Evolutionary conservation across 805 yeast genomes (phyloP), one percentile per base, ranked within the genome.

Genomic region (Brettanomyces naardenensis): DNA sequence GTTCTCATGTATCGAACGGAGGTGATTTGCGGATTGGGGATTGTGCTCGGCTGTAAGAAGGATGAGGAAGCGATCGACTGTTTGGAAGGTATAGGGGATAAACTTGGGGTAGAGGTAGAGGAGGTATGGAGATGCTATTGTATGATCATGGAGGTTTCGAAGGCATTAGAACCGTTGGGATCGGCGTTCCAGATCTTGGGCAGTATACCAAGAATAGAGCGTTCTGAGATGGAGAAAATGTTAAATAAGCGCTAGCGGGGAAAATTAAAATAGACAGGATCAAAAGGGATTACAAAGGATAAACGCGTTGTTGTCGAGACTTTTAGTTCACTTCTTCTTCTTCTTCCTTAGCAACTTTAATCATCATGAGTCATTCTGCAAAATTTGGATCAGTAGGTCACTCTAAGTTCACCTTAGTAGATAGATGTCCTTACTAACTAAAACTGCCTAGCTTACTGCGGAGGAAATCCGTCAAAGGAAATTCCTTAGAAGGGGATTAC

Each of bases 401-500:
- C 21, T 33, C 20, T 34, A 23, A 31, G 10, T 21, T 4, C 15
- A 22, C 20, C 21, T 19, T n/a, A n/a, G n/a, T n/a, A n/a, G 23
- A 4, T 19, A 21, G 14, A 28, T 15, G 19, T 11, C 23, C 31
- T 15, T 30, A 30, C 19, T 30, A 30, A 30, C 33, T 15, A 6
- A 18, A 19, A n/a, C 15, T 28, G 10, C 19, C 6, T 11, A 30
- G 33, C 40, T 53, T 9, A 50, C 61, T 34, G 56, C 62, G 13
- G 62, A 59, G 38, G 58, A 56, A 39, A 56, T 59, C 35, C 54
- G 62, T 18, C 60, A 54, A 41, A 62, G 70, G 34, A 71, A 71
- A 53, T 71, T 72, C 32, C 56, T 72, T 38, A 73, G 68, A 52
- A 67, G 70, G 46, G 66, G 73, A 27, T 64, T 71, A 52, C 71